A percentile compares a stretch with the other conserved stretches of the same genome.
These are phyloP conservation scores for Rhamnella rubrinervis DNA, from an alignment of 331 rosid genomes.

Conservation along the genomic window DNA sequence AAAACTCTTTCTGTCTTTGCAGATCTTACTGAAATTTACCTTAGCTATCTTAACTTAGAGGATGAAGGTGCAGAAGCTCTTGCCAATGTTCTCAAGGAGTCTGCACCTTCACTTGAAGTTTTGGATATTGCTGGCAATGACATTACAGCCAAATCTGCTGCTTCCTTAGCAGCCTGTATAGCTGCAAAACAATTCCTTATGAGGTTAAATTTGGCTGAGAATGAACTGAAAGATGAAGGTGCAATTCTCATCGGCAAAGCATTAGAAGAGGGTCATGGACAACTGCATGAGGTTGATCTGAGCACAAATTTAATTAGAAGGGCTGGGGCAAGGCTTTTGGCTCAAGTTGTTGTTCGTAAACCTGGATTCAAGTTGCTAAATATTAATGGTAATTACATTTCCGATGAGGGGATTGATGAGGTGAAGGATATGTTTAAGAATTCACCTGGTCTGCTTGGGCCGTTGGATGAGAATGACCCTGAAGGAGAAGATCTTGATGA, in stretches of 20 bases:
- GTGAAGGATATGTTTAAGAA: constrained; percentile 56
- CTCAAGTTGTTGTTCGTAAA: constrained; percentile 67
- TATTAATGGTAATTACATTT: constrained; percentile 63
- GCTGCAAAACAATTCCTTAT: constrained; percentile 65
- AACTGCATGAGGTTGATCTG: constrained; percentile 72
- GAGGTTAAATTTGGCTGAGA: constrained; percentile 66
- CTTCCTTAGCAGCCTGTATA: constrained; percentile 62
- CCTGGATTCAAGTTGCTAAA: constrained; percentile 77
- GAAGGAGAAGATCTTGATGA: constrained; percentile 71
- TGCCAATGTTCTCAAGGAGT: constrained; percentile 64
- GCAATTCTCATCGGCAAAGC: constrained; percentile 64
- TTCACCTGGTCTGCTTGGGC: constrained; percentile 57
- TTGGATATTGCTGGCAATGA: constrained; percentile 86
- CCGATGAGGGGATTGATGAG: constrained; percentile 78
- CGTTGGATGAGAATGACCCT: constrained; percentile 86
- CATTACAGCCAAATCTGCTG: constrained; percentile 60
- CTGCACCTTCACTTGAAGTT: constrained; percentile 73
- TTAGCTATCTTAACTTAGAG: constrained; percentile 84
- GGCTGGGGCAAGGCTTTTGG: constrained; percentile 74
- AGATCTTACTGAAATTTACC: constrained; percentile 71
- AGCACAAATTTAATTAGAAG: constrained; percentile 64
- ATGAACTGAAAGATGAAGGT: constrained; percentile 89
- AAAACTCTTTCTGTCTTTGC: constrained; percentile 54
- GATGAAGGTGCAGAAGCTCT: constrained; percentile 77
- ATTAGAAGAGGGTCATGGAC: constrained; percentile 63